A percentile compares a stretch with the other conserved stretches of the same genome.
These are phyloP conservation scores for Chlamydomonas urium DNA, from an alignment of 139 green algal genomes.

Conservation along the genomic window DNA sequence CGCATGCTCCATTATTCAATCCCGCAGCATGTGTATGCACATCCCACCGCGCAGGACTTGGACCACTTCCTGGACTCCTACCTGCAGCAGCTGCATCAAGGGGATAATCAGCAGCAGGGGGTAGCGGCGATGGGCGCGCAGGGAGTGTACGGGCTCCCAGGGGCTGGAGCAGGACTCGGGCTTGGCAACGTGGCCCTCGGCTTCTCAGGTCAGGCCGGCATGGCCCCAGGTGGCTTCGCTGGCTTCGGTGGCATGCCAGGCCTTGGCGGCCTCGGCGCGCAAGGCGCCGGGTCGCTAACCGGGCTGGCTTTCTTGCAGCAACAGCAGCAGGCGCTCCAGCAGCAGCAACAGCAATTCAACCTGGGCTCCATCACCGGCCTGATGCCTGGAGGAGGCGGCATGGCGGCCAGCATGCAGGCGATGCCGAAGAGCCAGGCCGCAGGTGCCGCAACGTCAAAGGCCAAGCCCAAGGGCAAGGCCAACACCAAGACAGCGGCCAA, in stretches of 20 bases:
- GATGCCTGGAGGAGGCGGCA: background rate
- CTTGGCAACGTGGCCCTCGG: slow-evolving; percentile 13
- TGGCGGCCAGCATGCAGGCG: background rate
- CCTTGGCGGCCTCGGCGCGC: too few species aligned
- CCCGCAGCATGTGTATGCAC: too few species aligned
- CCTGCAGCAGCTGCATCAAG: slow-evolving; percentile 33
- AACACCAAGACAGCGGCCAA: background rate
- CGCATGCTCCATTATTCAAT: too few species aligned
- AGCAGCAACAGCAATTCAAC: too few species aligned
- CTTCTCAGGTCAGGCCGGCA: too few species aligned
- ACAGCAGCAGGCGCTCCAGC: too few species aligned
- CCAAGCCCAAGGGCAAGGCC: slow-evolving; percentile 7
- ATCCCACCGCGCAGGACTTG: too few species aligned
- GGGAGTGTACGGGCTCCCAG: background rate
- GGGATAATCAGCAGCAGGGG: background rate
- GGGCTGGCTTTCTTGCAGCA: too few species aligned
- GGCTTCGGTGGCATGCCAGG: too few species aligned
- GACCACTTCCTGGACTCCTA: slow-evolving; percentile 45
- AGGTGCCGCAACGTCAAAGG: background rate
- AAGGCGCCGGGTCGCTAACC: too few species aligned
- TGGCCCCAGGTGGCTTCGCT: background rate
- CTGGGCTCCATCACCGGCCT: too few species aligned
- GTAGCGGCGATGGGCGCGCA: background rate
- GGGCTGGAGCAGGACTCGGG: background rate
- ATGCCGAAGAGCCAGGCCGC: too few species aligned